A percentile compares a stretch with the other conserved stretches of the same genome.
Evolutionary conservation across 225 moss, liverwort and hornwort genomes (phyloP).

Genomic region (Marchantia paleacea): DNA sequence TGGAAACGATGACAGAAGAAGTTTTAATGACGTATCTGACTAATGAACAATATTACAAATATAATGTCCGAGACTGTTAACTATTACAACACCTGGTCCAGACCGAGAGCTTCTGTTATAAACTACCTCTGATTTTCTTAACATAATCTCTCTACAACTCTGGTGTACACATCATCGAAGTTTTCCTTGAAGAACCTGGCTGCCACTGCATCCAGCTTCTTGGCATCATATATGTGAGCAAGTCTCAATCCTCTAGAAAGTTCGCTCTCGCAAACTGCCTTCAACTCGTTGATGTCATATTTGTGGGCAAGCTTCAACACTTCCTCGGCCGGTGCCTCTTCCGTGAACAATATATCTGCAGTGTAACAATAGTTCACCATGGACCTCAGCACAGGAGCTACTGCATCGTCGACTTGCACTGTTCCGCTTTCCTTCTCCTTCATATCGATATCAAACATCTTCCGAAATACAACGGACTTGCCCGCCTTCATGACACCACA

Average conservation of each 20-base stretch:
- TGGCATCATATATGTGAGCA: conserved; percentile 17
- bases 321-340: conserved; percentile 32
- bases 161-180: conserved; percentile 20
- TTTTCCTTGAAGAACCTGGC: conserved; percentile 21
- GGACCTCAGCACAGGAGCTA: conserved; percentile 29
- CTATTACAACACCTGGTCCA: no score
- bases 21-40: no score
- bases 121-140: neutral
- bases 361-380: conserved; percentile 44
- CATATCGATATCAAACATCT: conserved; percentile 41
- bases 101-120: neutral
- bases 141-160: conserved; percentile 16
- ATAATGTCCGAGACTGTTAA: no score
- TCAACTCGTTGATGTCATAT: conserved; percentile 34
- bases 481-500: conserved; percentile 26
- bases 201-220: conserved; percentile 7
- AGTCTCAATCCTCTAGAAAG: conserved; percentile 24
- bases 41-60: no score
- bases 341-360: conserved; percentile 30
- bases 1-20: no score
- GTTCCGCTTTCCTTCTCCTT: conserved; percentile 30
- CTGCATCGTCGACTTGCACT: conserved; percentile 32
- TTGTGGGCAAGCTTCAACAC: conserved; percentile 39
- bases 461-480: conserved; percentile 39
- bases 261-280: conserved; percentile 32